Evolutionary conservation across 2,329 filamentous ascomycete species (phyloP).

Genomic region (Penicillium sp.): DNA sequence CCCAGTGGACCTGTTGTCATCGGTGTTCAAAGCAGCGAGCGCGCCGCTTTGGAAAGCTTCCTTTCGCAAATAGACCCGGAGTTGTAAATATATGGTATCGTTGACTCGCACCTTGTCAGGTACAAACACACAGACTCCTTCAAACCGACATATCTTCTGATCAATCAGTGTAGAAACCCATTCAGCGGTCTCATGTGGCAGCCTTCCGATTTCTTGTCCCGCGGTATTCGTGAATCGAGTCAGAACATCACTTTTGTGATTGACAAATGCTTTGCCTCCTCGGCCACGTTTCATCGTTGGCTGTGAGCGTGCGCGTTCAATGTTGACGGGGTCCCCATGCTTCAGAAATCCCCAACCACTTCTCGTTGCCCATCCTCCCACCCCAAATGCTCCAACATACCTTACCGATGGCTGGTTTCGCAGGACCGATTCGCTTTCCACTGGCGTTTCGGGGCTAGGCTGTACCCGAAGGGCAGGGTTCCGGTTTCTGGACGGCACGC

Average conservation of each 20-base stretch:
- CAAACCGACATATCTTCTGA: slow-evolving; percentile 82
- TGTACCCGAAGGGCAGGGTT: slow-evolving; percentile 7
- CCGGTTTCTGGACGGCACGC: slow-evolving; percentile 9
- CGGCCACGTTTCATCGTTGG: slow-evolving; percentile 53
- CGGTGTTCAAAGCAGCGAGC: slow-evolving; percentile 50
- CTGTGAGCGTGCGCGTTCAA: slow-evolving; percentile 80
- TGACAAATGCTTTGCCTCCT: slow-evolving; percentile 46
- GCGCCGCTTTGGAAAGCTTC: slow-evolving; percentile 68
- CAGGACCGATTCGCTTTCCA: slow-evolving; percentile 15
- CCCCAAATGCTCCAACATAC: slow-evolving; percentile 90
- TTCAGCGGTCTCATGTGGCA: slow-evolving; percentile 81
- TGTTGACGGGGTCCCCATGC: slow-evolving; percentile 78
- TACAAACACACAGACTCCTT: slow-evolving; percentile 83
- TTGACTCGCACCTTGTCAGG: slow-evolving; percentile 83
- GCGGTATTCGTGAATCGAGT: slow-evolving; percentile 82
- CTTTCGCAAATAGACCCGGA: slow-evolving; percentile 72
- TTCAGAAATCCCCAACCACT: slow-evolving; percentile 74
- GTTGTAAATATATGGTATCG: slow-evolving; percentile 89
- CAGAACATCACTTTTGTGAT: slow-evolving; percentile 76
- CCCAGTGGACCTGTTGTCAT: slow-evolving; percentile 68
- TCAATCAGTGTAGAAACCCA: slow-evolving; percentile 94
- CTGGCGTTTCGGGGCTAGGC: background rate
- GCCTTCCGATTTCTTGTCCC: slow-evolving; percentile 79
- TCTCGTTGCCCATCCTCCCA: slow-evolving; percentile 85
- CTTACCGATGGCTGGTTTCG: slow-evolving; percentile 53